Evolutionary conservation across 176 grass and related monocot species (phyloP).

Genomic region (Elaeis guineensis): DNA sequence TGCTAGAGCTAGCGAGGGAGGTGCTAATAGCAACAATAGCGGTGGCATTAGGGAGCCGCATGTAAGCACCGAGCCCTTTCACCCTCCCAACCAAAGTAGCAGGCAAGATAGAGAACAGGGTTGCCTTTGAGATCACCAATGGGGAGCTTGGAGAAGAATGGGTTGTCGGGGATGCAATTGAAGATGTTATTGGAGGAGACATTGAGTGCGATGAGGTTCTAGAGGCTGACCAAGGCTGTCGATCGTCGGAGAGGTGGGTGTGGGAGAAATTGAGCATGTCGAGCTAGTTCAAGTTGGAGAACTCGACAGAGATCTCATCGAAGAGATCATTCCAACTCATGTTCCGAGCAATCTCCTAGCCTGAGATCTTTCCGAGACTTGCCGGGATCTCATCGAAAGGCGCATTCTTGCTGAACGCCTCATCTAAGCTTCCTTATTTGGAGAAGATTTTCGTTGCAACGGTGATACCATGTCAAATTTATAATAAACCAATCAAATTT

Average conservation of each 20-base stretch:
- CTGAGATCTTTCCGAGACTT: conserved; percentile 63
- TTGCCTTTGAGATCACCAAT: conserved; percentile 69
- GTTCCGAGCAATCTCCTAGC: conserved; percentile 57
- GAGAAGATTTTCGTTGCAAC: too few species aligned
- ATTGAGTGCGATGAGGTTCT: conserved; percentile 56
- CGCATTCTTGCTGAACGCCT: conserved; percentile 57
- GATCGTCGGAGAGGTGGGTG: conserved; percentile 49
- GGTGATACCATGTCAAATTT: too few species aligned
- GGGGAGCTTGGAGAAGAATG: conserved; percentile 80
- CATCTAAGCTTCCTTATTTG: too few species aligned
- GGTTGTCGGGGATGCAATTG: conserved; percentile 41
- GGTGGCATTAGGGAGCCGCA: too few species aligned
- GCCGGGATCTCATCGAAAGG: conserved; percentile 47
- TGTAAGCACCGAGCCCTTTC: conserved; percentile 6
- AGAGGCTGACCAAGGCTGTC: conserved; percentile 35
- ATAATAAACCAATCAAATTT: too few species aligned
- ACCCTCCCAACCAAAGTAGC: conserved; percentile 32
- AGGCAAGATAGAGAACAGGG: conserved; percentile 46
- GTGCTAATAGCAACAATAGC: too few species aligned
- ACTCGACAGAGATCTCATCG: conserved; percentile 46
- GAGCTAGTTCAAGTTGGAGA: conserved; percentile 29
- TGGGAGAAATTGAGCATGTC: conserved; percentile 48
- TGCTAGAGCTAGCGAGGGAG: too few species aligned
- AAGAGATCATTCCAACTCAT: conserved; percentile 63
- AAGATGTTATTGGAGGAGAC: conserved; percentile 54